A percentile compares a stretch with the other conserved stretches of the same genome.
phyloP scores from a whole-genome alignment of 345 rosid species.

The Eucalyptus regnans region DNA sequence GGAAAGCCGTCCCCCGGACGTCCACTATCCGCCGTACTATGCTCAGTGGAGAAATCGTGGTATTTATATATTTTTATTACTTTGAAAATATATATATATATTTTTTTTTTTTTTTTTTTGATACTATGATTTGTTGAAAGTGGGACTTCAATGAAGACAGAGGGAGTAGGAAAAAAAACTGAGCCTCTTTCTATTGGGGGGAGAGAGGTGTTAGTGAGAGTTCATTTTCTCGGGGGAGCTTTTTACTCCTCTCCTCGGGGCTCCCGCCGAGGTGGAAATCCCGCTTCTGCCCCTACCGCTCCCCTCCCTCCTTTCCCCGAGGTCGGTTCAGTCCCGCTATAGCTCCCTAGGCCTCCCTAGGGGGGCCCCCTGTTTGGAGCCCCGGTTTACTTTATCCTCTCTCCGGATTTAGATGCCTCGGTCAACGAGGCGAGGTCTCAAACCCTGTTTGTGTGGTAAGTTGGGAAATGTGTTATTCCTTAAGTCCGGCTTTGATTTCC shows the following conservation, averaged over 20 bases:
- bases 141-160: neutral
- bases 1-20: fast-evolving
- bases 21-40: fast-evolving
- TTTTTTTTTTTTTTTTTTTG: neutral
- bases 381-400: neutral
- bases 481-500: neutral
- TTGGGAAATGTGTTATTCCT: neutral
- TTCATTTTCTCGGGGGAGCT: neutral
- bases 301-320: neutral
- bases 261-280: neutral
- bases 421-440: neutral
- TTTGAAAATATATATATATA: neutral
- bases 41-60: neutral
- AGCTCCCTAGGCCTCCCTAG: neutral
- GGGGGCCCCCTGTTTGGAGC: neutral
- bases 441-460: neutral
- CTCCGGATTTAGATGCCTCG: neutral
- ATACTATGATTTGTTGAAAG: neutral
- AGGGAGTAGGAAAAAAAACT: neutral
- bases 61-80: neutral
- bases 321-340: neutral
- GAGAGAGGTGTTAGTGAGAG: neutral
- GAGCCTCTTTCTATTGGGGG: neutral
- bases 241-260: neutral
- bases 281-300: neutral